Evolutionary conservation across 2,329 filamentous ascomycete genomes (phyloP), one percentile per base, ranked within the genome.

Genomic region (Fusarium sp.): DNA sequence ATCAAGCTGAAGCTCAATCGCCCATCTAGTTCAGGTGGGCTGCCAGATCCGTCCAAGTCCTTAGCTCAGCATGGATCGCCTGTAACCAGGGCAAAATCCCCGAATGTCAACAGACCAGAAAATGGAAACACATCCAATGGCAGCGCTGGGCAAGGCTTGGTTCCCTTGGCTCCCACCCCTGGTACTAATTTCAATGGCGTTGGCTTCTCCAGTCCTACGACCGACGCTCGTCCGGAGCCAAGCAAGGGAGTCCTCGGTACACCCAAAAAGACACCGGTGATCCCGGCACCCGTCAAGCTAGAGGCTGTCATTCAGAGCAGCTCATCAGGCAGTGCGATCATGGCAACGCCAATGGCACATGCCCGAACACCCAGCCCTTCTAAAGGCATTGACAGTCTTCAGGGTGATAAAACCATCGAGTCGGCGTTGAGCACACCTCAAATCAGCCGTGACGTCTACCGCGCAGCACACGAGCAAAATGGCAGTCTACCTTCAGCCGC

Each of bases 1-100:
- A 84, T 87, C 69, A 85, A 84, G 68, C 71, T 87, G 54, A 87
- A 84, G 70, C 70, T 84, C 39, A 66, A 65, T 31, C 65, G 64
- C 19, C 63, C 69, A 50, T 42, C 53, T 33, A 58, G 46, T 31
- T 50, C 64, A 25, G 48, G 46, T 37, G 38, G 31, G 35, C 47
- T 46, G 19, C 38, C 46, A 27, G 42, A 57, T 53, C 35, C 42
- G 32, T 39, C 39, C 39, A 29, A 53, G 33, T 57, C 64, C 49
- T 49, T 50, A 35, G 23, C 47, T 45, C 49, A 53, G 29, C 32
- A 53, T 13, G 41, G 10, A 27, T 37, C 42, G 9, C 37, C 44
- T 15, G 41, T 31, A n/a, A 38, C 37, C 31, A 37, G 19, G 21
- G 39, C 21, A 11, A 11, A 42, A 17, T 21, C 44, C 14, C 29